phyloP scores from a whole-genome alignment of 805 yeast species.

The Candida ponderosae region DNA sequence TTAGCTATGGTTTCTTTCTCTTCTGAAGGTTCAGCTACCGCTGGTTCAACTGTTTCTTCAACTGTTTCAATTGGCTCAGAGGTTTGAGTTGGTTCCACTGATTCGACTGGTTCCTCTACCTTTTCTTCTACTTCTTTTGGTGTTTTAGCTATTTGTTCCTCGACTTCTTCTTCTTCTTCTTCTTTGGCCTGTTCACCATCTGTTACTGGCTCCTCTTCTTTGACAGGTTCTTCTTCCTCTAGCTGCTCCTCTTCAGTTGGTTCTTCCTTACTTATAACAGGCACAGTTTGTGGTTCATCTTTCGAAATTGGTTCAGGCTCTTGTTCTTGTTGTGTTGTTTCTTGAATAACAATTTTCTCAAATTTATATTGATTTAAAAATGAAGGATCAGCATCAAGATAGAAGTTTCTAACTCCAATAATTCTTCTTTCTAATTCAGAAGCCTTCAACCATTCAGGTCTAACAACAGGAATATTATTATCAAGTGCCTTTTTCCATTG shows the following conservation, averaged over 20 bases:
- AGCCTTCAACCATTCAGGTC: constrained; percentile 96
- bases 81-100: constrained; percentile 8
- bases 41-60: constrained; percentile 3
- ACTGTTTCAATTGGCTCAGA: constrained; percentile 3
- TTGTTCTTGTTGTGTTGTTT: constrained; percentile 1
- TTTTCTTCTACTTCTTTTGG: constrained; percentile 1
- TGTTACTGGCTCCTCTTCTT: constrained; percentile 7
- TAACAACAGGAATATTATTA: constrained; percentile 83
- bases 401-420: constrained; percentile 87
- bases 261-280: background rate
- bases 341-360: constrained; percentile 12
- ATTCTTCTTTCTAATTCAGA: constrained; percentile 84
- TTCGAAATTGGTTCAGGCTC: constrained; percentile 5
- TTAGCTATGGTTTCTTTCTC: background rate
- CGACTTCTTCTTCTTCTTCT: constrained; percentile 2
- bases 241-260: background rate
- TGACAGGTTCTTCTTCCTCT: constrained; percentile 4
- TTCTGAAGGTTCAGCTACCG: constrained; percentile 1
- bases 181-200: constrained; percentile 5
- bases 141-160: constrained; percentile 3
- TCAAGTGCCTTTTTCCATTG: constrained; percentile 76
- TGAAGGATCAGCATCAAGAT: constrained; percentile 46
- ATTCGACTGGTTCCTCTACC: constrained; percentile 5
- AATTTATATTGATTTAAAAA: constrained; percentile 39
- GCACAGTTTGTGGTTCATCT: constrained; percentile 2